A percentile compares a stretch with the other conserved stretches of the same genome.
Conservation (phyloP, 768 basidiomycete species). For the Mycena floridula region DNA sequence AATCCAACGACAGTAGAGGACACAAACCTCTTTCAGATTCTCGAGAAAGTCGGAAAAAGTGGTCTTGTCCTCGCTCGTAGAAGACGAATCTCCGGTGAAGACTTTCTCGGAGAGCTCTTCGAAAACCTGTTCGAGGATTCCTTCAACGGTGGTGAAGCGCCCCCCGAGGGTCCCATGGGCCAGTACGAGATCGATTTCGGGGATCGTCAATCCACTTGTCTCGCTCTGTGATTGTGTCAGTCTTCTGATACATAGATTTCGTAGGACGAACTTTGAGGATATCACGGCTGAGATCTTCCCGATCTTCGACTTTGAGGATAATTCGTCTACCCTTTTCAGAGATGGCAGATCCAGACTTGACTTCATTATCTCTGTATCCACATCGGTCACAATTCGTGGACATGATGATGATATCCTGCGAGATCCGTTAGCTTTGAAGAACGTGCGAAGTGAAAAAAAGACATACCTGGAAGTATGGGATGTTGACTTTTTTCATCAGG, state of each 20-base stretch:
- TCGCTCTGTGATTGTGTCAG: slow-evolving; percentile 61
- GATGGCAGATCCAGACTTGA: slow-evolving; percentile 90
- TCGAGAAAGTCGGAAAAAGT: slow-evolving; percentile 75
- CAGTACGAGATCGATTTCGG: slow-evolving; percentile 91
- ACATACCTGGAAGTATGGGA: slow-evolving; percentile 93
- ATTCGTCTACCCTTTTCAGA: slow-evolving; percentile 84
- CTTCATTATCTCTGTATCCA: slow-evolving; percentile 96
- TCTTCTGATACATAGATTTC: background rate
- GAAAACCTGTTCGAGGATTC: slow-evolving; percentile 89
- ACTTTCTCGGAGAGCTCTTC: slow-evolving; percentile 91
- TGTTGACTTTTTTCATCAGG: slow-evolving; percentile 91
- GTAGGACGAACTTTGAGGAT: slow-evolving; percentile 64
- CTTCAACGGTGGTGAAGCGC: slow-evolving; percentile 95
- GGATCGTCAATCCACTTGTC: slow-evolving; percentile 82
- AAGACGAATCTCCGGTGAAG: slow-evolving; percentile 69
- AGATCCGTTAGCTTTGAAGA: slow-evolving; percentile 1
- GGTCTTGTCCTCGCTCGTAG: slow-evolving; percentile 35
- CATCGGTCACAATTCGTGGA: slow-evolving; percentile 94
- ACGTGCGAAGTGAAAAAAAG: background rate
- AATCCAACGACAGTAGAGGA: background rate
- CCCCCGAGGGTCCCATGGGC: slow-evolving; percentile 94
- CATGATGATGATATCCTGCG: slow-evolving; percentile 98
- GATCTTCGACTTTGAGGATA: slow-evolving; percentile 83
- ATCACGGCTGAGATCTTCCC: slow-evolving; percentile 89
- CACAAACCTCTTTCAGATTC: slow-evolving; percentile 66